Evolutionary conservation across 495 filamentous ascomycete species (phyloP).

Genomic region (Baudoinia panamericana): DNA sequence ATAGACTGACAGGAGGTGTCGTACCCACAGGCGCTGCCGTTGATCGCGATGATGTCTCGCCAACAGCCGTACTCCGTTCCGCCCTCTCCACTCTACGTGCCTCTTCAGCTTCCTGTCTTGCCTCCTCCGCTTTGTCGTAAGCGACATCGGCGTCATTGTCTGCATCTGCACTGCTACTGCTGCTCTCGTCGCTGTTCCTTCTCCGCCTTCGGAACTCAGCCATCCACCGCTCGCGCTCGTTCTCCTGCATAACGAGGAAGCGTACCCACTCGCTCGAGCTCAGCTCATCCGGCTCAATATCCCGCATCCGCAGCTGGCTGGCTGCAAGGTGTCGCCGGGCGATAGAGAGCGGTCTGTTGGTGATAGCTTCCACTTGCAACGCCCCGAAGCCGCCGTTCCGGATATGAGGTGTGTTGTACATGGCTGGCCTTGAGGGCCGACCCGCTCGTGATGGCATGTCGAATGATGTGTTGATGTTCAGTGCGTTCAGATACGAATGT

Average conservation of each 20-base stretch:
- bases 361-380: constrained; percentile 19
- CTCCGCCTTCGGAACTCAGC: constrained; percentile 12
- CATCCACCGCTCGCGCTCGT: constrained; percentile 19
- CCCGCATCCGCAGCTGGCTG: constrained; percentile 17
- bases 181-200: constrained; percentile 12
- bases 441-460: too few relatives aligned
- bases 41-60: not conserved
- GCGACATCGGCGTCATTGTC: constrained; percentile 3
- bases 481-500: too few relatives aligned
- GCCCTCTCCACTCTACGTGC: constrained; percentile 3
- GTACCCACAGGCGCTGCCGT: constrained; percentile 6
- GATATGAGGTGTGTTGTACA: constrained; percentile 20
- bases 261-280: constrained; percentile 19
- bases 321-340: constrained; percentile 18
- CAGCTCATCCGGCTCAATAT: constrained; percentile 21
- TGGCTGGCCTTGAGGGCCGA: too few relatives aligned
- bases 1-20: constrained; percentile 14
- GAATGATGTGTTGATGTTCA: too few relatives aligned
- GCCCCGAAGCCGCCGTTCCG: constrained; percentile 20
- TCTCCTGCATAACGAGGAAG: constrained; percentile 20
- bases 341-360: constrained; percentile 18
- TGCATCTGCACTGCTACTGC: not conserved
- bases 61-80: not conserved
- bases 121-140: constrained; percentile 16
- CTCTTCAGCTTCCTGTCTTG: constrained; percentile 13